phyloP scores from a whole-genome alignment of 2,329 filamentous ascomycete species.

The Colletotrichum phormii region DNA sequence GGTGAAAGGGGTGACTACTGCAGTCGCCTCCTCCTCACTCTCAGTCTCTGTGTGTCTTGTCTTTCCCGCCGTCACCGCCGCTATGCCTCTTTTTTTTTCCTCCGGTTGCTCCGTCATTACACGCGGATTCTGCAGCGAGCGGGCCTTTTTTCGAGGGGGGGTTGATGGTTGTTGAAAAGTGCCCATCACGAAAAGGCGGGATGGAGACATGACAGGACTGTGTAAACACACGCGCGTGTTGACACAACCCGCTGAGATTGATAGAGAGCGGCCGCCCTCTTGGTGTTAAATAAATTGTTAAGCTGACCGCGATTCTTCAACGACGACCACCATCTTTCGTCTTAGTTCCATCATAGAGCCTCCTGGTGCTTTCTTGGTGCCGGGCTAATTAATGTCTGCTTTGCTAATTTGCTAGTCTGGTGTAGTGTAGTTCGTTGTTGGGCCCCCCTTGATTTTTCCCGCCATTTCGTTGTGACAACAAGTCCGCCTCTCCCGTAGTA shows the following conservation, averaged over 20 bases:
- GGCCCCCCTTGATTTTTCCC: background rate
- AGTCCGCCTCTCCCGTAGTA: background rate
- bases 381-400: background rate
- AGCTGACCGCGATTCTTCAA: slow-evolving; percentile 14
- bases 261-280: background rate
- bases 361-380: background rate
- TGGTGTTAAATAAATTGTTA: slow-evolving; percentile 19
- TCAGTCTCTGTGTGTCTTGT: background rate
- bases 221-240: background rate
- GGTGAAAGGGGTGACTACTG: background rate
- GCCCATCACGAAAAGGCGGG: background rate
- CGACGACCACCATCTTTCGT: background rate
- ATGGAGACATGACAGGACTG: background rate
- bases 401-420: background rate
- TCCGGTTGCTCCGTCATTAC: slow-evolving; percentile 10
- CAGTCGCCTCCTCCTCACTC: background rate
- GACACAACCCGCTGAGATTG: background rate
- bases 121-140: slow-evolving; percentile 32
- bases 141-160: background rate
- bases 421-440: background rate
- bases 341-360: background rate
- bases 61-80: background rate
- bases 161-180: background rate
- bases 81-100: background rate
- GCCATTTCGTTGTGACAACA: background rate